A percentile compares a stretch with the other conserved stretches of the same genome.
These are phyloP conservation scores for Vigna reflexopilosa DNA, from an alignment of 306 rosid genomes.

Conservation along the genomic window DNA sequence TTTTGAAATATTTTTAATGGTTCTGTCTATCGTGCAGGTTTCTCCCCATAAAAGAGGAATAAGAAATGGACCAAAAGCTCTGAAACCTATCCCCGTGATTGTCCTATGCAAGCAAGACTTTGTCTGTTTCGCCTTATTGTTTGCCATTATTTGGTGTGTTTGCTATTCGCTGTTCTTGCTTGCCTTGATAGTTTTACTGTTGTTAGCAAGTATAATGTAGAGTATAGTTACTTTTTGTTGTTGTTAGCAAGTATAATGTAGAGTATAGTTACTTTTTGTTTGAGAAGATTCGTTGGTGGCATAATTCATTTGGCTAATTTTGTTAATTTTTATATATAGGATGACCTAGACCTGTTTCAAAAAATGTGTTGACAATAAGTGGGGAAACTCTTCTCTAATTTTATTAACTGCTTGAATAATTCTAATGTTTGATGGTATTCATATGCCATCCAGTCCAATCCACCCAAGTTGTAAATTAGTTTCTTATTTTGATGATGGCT, in stretches of 20 bases:
- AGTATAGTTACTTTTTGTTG: neutral
- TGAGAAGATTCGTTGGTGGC: neutral
- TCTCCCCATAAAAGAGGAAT: constrained; percentile 69
- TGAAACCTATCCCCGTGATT: constrained; percentile 79
- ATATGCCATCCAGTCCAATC: constrained; percentile 1
- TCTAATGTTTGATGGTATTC: constrained; percentile 18
- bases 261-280: neutral
- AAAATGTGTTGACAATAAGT: constrained; percentile 93
- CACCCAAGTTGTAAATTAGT: constrained; percentile 19
- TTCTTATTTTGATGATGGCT: constrained; percentile 11
- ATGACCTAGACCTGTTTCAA: constrained; percentile 92
- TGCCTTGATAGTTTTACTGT: neutral
- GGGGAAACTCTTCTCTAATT: constrained; percentile 35
- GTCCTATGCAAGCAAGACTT: constrained; percentile 74
- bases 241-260: constrained; percentile 5
- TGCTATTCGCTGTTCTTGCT: neutral
- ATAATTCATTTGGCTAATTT: constrained; percentile 35
- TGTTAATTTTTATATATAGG: constrained; percentile 57
- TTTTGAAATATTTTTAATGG: neutral
- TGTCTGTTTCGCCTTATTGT: constrained; percentile 16
- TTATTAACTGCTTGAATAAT: neutral
- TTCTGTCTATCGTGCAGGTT: constrained; percentile 48
- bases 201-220: constrained; percentile 7
- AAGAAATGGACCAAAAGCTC: constrained; percentile 86
- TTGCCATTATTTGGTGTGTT: constrained; percentile 9